Base-by-base conservation (phyloP, 805 yeast genomes). In the Wickerhamiella australiensis region DNA sequence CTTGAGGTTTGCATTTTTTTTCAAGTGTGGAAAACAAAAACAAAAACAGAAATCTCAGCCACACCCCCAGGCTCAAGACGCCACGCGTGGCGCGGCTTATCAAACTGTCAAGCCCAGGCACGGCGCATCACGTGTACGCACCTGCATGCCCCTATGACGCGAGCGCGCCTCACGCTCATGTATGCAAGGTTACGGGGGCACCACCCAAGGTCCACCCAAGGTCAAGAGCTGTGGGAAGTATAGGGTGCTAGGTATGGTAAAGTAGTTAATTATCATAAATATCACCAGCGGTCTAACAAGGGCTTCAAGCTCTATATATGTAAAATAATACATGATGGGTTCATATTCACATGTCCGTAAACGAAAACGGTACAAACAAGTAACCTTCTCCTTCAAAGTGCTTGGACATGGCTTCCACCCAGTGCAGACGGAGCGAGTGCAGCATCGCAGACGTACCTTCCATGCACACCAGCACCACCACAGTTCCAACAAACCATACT, bases 331-430 rank as follows among this genome's bases (percentile, higher is more conserved):
- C 36, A 7, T 36, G 13, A 22, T 17, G 18, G 18, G 6, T 33
- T n/a, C 15, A n/a, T 35, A 6, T 3, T 9, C 11, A 9, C 23
- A n/a, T 26, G 12, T 18, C 12, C 11, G 42, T 9, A 22, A 88
- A 86, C 2, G 80, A 74, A 63, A 86, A 90, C 13, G 98, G 97
- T 55, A 76, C 78, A 62, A 85, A 92, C 5, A 87, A 79, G 56
- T 79, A 73, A 51, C 99, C 99, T 64, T 90, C 98, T 63, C 99
- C 99, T 63, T 84, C 94, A 61, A 92, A 92, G 65, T 84, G 94
- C 69, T 92, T 92, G 52, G 96, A 85, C 99, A 92, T 92, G 15
- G 96, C 84, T 70, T 92, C 99, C 50, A 92, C 98, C 99, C 99
- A 92, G 65, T 92, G 98, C 62, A 92, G 74, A 70, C 99, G 83